Evolutionary conservation across 1,284 basidiomycete species (phyloP), one percentile per base, ranked within the genome.

Genomic region (Papiliotrema nemorosa): DNA sequence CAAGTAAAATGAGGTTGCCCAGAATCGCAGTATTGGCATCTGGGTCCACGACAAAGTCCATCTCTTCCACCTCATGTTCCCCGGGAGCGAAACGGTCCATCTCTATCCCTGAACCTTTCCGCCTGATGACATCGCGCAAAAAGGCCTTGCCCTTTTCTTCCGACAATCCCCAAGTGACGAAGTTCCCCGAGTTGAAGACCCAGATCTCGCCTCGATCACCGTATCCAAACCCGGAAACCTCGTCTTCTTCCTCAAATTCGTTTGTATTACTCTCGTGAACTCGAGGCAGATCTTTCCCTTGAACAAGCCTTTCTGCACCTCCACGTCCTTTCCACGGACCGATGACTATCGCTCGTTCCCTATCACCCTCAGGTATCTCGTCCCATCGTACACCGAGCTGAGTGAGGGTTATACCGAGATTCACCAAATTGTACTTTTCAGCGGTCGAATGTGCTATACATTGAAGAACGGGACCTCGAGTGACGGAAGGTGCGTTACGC

Each of bases 1-100:
- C 90, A n/a, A 93, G 81, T 45, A 92, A 87, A 55, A 92, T 91
- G 50, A 93, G 74, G 67, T 93, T 90, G 37, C 90, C 90, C 66
- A 91, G 87, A 44, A 93, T 78, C 21, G 88, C 82, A 0, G 90
- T 92, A 59, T 81, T 77, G 86, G 91, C 88, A 50, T 78, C 84
- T 27, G 87, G 86, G 73, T 93, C 90, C 22, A 86, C 85, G 7
- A 90, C 87, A 74, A 91, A 93, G 67, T 93, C 90, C 33, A 92
- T 79, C 61, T 91, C 88, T 65, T 93, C 90, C 20, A 87, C 87
- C 77, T 93, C 89, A 25, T 82, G 78, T 48, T 88, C 87, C 35
- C 72, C 78, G 29, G 55, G 53, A 0, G 57, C 48, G 45, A 91
- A 74, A 2, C 80, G 78, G 1, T 78, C 81, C 2, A 88, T 72